Evolutionary conservation across 768 basidiomycete species (phyloP).

Genomic region (Suillus tomentosus): DNA sequence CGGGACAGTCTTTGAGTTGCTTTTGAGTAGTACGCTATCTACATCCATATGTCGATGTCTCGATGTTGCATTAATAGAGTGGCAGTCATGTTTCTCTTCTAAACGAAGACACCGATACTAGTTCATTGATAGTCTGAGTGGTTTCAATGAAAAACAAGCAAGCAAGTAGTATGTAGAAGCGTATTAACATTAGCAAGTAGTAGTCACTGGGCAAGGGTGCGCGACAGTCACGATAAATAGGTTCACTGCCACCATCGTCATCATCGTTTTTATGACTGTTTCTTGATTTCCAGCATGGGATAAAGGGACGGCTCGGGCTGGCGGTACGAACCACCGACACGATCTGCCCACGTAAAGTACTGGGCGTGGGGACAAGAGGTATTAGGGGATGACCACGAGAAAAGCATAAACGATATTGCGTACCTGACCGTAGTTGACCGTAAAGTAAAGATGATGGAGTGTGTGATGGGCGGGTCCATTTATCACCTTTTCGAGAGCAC

Average conservation of each 20-base stretch:
- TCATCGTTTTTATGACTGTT: slow-evolving; percentile 17
- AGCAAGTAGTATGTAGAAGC: slow-evolving; percentile 13
- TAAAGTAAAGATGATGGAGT: slow-evolving; percentile 95
- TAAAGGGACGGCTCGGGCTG: slow-evolving; percentile 84
- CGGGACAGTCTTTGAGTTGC: neutral
- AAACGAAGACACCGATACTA: slow-evolving; percentile 1
- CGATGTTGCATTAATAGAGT: slow-evolving; percentile 14
- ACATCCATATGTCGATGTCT: slow-evolving; percentile 8
- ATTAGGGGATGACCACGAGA: slow-evolving; percentile 19
- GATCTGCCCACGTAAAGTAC: slow-evolving; percentile 98
- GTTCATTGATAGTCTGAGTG: too few relatives aligned
- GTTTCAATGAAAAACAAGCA: neutral
- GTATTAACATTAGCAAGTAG: slow-evolving; percentile 23
- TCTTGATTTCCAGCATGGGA: slow-evolving; percentile 67
- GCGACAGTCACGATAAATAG: too few relatives aligned
- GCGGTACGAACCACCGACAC: slow-evolving; percentile 81
- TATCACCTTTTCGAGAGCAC: slow-evolving; percentile 83
- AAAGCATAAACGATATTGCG: slow-evolving; percentile 22
- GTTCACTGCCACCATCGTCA: too few relatives aligned
- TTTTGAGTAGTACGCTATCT: slow-evolving; percentile 9
- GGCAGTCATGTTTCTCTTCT: neutral
- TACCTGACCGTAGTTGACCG: slow-evolving; percentile 92
- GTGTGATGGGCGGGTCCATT: slow-evolving; percentile 99
- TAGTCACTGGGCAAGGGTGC: neutral
- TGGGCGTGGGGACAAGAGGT: slow-evolving; percentile 31